A percentile compares a stretch with the other conserved stretches of the same genome.
Conservation (phyloP, 225 moss, liverwort and hornwort species). For the Bryoerythrophyllum caledonicum region DNA sequence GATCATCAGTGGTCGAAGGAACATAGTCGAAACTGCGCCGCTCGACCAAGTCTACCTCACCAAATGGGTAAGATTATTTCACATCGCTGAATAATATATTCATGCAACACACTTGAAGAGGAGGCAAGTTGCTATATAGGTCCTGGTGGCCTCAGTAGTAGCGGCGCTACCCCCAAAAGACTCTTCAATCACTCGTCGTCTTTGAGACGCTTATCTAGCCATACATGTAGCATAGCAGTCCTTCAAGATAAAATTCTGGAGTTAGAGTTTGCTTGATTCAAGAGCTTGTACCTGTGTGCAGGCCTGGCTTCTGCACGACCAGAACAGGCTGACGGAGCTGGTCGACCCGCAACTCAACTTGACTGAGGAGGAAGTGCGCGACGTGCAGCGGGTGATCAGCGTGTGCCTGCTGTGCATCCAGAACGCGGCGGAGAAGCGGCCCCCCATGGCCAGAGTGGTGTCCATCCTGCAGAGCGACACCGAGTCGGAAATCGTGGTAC, state of each 20-base stretch:
- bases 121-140: too few species aligned
- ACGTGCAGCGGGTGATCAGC: conserved; percentile 22
- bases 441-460: conserved; percentile 29
- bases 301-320: conserved; percentile 22
- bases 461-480: conserved; percentile 35
- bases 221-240: neutral
- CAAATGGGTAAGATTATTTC: conserved; percentile 20
- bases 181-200: too few species aligned
- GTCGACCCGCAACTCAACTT: conserved; percentile 16
- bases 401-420: conserved; percentile 32
- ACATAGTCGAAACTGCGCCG: neutral
- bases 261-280: too few species aligned
- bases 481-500: conserved; percentile 24
- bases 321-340: conserved; percentile 18
- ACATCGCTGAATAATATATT: neutral
- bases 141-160: too few species aligned
- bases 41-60: conserved; percentile 23
- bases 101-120: too few species aligned
- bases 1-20: conserved; percentile 33
- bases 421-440: neutral
- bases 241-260: neutral
- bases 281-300: neutral
- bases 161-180: too few species aligned
- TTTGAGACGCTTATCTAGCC: neutral
- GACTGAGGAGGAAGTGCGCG: conserved; percentile 10